These are phyloP conservation scores for Clonostachys byssicola DNA, from an alignment of 2,329 filamentous ascomycete species.

Conservation along the genomic window DNA sequence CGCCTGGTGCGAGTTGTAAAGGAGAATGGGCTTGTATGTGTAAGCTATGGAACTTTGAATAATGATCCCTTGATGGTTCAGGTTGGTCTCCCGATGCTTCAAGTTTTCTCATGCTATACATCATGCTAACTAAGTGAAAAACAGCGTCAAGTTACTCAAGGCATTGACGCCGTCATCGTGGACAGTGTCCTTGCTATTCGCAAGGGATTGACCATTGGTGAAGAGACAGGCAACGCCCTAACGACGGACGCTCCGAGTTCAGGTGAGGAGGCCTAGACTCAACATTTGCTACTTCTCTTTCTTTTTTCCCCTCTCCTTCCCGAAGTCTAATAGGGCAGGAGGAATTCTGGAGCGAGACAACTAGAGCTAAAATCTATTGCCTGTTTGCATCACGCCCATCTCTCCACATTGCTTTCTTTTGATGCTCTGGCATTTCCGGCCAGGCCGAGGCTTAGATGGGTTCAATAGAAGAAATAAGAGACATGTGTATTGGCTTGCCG, in stretches of 20 bases:
- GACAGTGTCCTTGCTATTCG: slow-evolving; percentile 91
- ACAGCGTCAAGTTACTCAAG: slow-evolving; percentile 85
- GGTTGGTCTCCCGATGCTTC: slow-evolving; percentile 44
- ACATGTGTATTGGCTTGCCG: too few relatives aligned
- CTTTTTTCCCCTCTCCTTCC: too few relatives aligned
- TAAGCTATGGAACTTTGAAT: slow-evolving; percentile 88
- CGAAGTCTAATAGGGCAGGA: too few relatives aligned
- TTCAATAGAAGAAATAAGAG: too few relatives aligned
- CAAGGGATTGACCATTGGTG: slow-evolving; percentile 66
- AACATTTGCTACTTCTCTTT: not conserved
- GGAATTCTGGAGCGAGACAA: too few relatives aligned
- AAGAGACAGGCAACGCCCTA: not conserved
- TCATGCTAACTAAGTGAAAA: not conserved
- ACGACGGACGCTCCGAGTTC: slow-evolving; percentile 4
- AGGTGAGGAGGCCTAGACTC: slow-evolving; percentile 5
- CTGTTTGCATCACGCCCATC: too few relatives aligned
- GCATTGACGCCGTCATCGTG: slow-evolving; percentile 96
- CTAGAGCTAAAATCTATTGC: too few relatives aligned
- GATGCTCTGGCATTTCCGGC: too few relatives aligned
- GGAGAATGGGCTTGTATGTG: slow-evolving; percentile 88
- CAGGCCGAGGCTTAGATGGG: too few relatives aligned
- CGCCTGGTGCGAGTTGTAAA: slow-evolving; percentile 89
- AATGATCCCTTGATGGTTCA: slow-evolving; percentile 84
- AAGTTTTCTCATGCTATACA: not conserved
- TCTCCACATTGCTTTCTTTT: too few relatives aligned